A percentile compares a stretch with the other conserved stretches of the same genome.
These are phyloP conservation scores for Leccinum disarticulatum DNA, from an alignment of 768 basidiomycete species.

Conservation along the genomic window DNA sequence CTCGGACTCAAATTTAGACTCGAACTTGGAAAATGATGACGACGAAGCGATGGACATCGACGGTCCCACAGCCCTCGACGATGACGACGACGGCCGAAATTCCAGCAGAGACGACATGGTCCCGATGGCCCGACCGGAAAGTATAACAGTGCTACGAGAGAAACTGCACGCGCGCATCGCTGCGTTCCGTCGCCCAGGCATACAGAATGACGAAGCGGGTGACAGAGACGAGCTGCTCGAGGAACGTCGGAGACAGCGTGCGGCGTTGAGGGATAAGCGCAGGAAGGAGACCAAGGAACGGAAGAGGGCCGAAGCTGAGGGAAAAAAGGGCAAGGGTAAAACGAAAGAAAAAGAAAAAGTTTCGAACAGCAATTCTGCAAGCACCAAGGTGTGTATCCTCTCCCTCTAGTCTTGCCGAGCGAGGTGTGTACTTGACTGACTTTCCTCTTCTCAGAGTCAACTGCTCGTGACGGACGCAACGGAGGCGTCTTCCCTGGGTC, in stretches of 20 bases:
- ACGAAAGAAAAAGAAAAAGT: slow-evolving; percentile 39
- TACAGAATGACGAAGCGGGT: slow-evolving; percentile 41
- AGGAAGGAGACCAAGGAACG: slow-evolving; percentile 86
- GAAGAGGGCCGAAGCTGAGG: slow-evolving; percentile 50
- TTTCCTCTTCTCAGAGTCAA: slow-evolving; percentile 49
- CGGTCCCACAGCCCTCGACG: slow-evolving; percentile 29
- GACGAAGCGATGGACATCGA: slow-evolving; percentile 32
- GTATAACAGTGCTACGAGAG: slow-evolving; percentile 63
- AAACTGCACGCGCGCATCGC: slow-evolving; percentile 78
- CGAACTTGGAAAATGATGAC: slow-evolving; percentile 27
- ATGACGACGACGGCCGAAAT: too few species aligned
- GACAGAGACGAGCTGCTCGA: slow-evolving; percentile 83
- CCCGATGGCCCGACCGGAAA: slow-evolving; percentile 64
- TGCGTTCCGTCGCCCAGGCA: slow-evolving; percentile 52
- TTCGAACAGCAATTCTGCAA: slow-evolving; percentile 35
- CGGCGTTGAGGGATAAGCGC: slow-evolving; percentile 76
- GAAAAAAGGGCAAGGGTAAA: slow-evolving; percentile 44
- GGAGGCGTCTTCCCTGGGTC: slow-evolving; percentile 36
- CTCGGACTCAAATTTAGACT: background rate
- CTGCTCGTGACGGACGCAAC: slow-evolving; percentile 54
- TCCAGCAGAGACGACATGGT: slow-evolving; percentile 38
- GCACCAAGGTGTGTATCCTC: slow-evolving; percentile 49
- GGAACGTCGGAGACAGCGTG: slow-evolving; percentile 75
- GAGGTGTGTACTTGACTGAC: background rate
- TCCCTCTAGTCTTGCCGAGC: slow-evolving; percentile 5